Evolutionary conservation across 2,329 filamentous ascomycete species (phyloP).

Genomic region (Ascochyta pisi): DNA sequence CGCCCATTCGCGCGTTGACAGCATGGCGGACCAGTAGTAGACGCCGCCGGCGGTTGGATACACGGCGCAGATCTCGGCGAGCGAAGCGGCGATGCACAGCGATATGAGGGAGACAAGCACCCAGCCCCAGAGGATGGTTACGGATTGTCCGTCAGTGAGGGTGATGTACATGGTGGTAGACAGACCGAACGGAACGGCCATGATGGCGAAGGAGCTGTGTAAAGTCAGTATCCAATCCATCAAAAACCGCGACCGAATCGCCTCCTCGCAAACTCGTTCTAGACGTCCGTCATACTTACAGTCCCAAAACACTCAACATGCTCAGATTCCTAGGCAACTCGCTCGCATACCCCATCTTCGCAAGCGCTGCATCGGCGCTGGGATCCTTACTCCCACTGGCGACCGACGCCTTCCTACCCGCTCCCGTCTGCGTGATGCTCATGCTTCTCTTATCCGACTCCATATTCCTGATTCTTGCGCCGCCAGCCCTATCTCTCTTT

Average conservation of each 20-base stretch:
- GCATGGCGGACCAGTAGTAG: constrained; percentile 74
- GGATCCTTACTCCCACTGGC: constrained; percentile 39
- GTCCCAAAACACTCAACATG: constrained; percentile 73
- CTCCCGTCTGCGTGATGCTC: constrained; percentile 12
- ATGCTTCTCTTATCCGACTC: constrained; percentile 7
- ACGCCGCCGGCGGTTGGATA: constrained; percentile 79
- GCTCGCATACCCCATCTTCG: constrained; percentile 71
- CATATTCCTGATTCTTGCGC: neutral
- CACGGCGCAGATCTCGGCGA: constrained; percentile 77
- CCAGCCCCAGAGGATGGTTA: constrained; percentile 76
- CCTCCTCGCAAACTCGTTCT: too few relatives aligned
- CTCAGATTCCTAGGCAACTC: constrained; percentile 71
- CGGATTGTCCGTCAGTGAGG: constrained; percentile 70
- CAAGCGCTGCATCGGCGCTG: constrained; percentile 66
- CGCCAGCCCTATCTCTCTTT: neutral
- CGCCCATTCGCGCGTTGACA: constrained; percentile 69
- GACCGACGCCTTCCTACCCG: constrained; percentile 23
- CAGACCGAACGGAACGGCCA: constrained; percentile 74
- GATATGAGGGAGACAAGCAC: constrained; percentile 71
- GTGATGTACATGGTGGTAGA: constrained; percentile 73
- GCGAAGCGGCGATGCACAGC: constrained; percentile 70
- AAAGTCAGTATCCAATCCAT: constrained; percentile 6
- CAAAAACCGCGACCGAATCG: too few relatives aligned
- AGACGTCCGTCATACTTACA: constrained; percentile 49
- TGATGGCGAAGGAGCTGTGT: constrained; percentile 71